Conservation (phyloP, 495 filamentous ascomycete genomes). For the Lasiosphaeria hispida region DNA sequence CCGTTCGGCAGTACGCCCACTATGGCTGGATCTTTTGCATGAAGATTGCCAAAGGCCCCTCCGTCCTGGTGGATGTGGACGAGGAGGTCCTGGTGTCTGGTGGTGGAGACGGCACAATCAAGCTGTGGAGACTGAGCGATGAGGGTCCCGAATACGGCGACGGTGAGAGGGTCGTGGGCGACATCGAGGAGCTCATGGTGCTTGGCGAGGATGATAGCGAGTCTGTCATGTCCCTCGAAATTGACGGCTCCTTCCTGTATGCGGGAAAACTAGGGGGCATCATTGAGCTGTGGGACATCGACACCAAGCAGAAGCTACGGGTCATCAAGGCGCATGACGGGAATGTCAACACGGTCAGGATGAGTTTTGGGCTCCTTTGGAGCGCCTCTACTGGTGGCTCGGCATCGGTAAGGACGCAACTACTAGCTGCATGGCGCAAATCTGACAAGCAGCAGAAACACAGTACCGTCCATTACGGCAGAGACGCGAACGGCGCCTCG, state of each 20-base stretch:
- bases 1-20: conserved; percentile 87
- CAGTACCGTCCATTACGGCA: conserved; percentile 54
- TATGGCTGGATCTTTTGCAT: conserved; percentile 96
- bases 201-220: conserved; percentile 78
- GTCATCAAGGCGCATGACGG: conserved; percentile 75
- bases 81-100: conserved; percentile 85
- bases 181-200: conserved; percentile 57
- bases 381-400: conserved; percentile 77
- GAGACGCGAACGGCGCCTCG: conserved; percentile 40
- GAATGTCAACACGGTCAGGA: conserved; percentile 80
- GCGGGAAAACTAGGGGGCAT: conserved; percentile 86
- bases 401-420: conserved; percentile 60
- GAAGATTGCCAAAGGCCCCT: conserved; percentile 67
- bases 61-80: conserved; percentile 58
- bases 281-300: conserved; percentile 94
- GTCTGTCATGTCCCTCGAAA: conserved; percentile 75
- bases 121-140: conserved; percentile 73
- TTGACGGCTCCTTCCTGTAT: conserved; percentile 87
- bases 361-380: conserved; percentile 81
- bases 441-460: conserved; percentile 46
- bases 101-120: conserved; percentile 89
- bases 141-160: conserved; percentile 29
- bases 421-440: not conserved
- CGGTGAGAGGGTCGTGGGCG: conserved; percentile 42
- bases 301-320: conserved; percentile 86